Base-by-base conservation (phyloP, 495 filamentous ascomycete species). In the Penicillium lividum region DNA sequence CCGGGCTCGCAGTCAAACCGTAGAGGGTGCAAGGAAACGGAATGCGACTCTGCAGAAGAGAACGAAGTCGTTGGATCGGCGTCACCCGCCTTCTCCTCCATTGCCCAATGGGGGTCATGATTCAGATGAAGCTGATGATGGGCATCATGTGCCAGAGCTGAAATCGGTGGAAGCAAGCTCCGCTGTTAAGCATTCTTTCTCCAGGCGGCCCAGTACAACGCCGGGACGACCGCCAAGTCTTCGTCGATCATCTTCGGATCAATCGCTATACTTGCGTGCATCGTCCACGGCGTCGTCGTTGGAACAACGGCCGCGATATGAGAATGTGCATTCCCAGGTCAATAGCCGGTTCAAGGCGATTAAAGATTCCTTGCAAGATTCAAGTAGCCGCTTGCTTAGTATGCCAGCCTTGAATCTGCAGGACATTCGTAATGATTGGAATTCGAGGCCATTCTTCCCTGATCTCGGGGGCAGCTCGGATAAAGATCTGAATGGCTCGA, bases 261-360 rank as follows among this genome's bases (percentile, higher is more conserved):
- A 91, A 40, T 92, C 89, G 4, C 70, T 94, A 49, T 81, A 89
- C 31, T 71, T 84, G 51, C 69, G 76, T 29, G 75, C 84, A 1
- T 77, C 90, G 1, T 96, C 92, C 0, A 78, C 84, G 7, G 87
- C 87, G 0, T 92, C 92, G 0, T 95, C 93, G 1, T 76, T 95
- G 6, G 93, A 93, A 3, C 91, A 97, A 64, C 91, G 94, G 59
- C 81, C 84, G n/a, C 83, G 88, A 45, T 98, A 93, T 71, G 82
- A 87, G 51, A 79, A 93, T 73, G 84, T 95, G 7, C 83, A 87
- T 46, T 72, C 77, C 10, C 86, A 90, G 66, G 87, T 91, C 54
- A 98, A 97, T 62, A 90, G 89, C 56, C 83, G 93, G 30, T 76
- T 94, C 62, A 96, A 96, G 74, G 93, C 93, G 3, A 94, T 98